Conservation (phyloP, 345 rosid species). For the Ceriops tagal region DNA sequence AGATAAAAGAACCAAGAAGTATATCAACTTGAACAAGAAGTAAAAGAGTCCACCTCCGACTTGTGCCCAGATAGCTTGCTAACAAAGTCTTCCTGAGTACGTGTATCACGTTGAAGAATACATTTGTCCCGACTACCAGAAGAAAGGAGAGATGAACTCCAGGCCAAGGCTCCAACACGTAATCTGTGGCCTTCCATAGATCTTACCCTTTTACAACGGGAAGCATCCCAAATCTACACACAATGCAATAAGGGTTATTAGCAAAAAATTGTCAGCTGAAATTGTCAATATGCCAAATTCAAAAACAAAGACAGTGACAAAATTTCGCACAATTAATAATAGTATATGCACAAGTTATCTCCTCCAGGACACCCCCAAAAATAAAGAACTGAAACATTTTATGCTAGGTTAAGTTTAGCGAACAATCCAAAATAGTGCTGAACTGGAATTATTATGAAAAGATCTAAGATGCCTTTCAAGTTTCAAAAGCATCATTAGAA, state of each 20-base stretch:
- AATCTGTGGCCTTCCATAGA: slow-evolving; percentile 96
- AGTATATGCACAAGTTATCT: not conserved
- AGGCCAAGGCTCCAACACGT: slow-evolving; percentile 91
- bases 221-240: slow-evolving; percentile 86
- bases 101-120: slow-evolving; percentile 84
- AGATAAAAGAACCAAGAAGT: slow-evolving; percentile 4
- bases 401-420: not conserved
- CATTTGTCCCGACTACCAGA: slow-evolving; percentile 97
- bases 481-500: not conserved
- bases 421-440: not conserved
- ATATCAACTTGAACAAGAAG: slow-evolving; percentile 3
- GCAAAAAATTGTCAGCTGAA: slow-evolving; percentile 1
- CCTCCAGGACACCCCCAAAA: not conserved
- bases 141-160: slow-evolving; percentile 83
- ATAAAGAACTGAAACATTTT: not conserved
- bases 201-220: slow-evolving; percentile 72
- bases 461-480: not conserved
- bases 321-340: not conserved
- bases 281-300: not conserved
- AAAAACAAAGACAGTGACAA: not conserved
- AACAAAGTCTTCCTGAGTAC: slow-evolving; percentile 71
- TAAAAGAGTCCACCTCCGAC: slow-evolving; percentile 63
- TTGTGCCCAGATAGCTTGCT: slow-evolving; percentile 93
- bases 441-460: not conserved
- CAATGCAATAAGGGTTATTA: slow-evolving; percentile 6